Percentiles rank a stretch among this genome's conserved stretches.
These are phyloP conservation scores for Thielaviopsis musarum DNA, from an alignment of 2,329 filamentous ascomycete species.

Conservation along the genomic window DNA sequence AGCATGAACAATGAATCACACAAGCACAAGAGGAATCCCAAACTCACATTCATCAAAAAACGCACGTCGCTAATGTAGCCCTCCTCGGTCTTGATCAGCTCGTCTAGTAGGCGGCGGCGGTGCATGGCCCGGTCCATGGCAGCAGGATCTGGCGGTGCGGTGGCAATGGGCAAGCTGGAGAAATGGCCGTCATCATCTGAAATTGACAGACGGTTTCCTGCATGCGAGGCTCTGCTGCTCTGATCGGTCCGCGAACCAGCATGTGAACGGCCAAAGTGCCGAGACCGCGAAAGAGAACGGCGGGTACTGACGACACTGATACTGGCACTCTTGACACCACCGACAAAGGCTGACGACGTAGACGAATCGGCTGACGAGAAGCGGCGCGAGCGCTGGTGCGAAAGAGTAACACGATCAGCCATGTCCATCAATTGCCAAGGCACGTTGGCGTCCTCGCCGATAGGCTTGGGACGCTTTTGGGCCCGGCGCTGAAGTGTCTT, in stretches of 20 bases:
- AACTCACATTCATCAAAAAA: slow-evolving; percentile 64
- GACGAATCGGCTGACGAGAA: slow-evolving; percentile 36
- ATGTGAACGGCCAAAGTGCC: background rate
- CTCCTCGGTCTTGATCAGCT: slow-evolving; percentile 73
- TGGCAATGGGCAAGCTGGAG: slow-evolving; percentile 20
- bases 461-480: slow-evolving; percentile 21
- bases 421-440: slow-evolving; percentile 21
- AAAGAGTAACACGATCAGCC: slow-evolving; percentile 15
- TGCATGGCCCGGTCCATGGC: slow-evolving; percentile 57
- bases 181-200: slow-evolving; percentile 41
- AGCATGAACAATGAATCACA: background rate
- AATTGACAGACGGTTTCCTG: slow-evolving; percentile 29
- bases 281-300: slow-evolving; percentile 28
- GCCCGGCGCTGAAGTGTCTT: slow-evolving; percentile 47
- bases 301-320: slow-evolving; percentile 56
- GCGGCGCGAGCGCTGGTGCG: slow-evolving; percentile 5
- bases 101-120: slow-evolving; percentile 65
- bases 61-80: slow-evolving; percentile 77
- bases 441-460: slow-evolving; percentile 16
- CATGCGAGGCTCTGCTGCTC: slow-evolving; percentile 44
- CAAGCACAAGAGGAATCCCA: background rate
- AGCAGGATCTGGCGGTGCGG: slow-evolving; percentile 37
- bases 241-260: slow-evolving; percentile 39
- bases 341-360: slow-evolving; percentile 64
- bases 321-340: slow-evolving; percentile 66